phyloP scores from a whole-genome alignment of 1,284 basidiomycete genomes.

The Microbotryum intermedium region DNA sequence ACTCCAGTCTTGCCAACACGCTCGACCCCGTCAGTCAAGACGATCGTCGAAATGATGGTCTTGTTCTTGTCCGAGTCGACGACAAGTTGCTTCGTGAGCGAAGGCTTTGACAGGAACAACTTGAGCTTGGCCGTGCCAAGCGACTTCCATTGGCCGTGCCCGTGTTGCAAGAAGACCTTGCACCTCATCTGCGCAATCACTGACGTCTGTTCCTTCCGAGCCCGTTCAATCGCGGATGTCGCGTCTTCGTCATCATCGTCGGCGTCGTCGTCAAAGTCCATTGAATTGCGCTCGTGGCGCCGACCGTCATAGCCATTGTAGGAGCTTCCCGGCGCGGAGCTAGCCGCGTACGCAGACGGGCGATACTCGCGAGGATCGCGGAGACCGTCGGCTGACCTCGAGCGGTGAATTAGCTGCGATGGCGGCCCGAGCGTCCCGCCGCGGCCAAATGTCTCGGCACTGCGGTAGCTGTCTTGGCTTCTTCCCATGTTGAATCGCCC shows the following conservation, averaged over 20 bases:
- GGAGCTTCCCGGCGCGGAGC: conserved; percentile 1
- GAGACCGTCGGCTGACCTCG: conserved; percentile 28
- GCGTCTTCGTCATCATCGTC: too few species aligned
- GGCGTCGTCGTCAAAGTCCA: too few species aligned
- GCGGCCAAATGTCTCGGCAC: too few species aligned
- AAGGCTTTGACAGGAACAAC: conserved; percentile 67
- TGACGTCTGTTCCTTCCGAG: conserved; percentile 2
- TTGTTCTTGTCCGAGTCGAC: conserved; percentile 81
- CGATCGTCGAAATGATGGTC: conserved; percentile 85
- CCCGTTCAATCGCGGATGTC: neutral
- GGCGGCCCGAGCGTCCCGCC: too few species aligned
- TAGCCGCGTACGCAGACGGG: neutral
- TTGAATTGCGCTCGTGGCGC: too few species aligned
- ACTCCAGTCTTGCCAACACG: conserved; percentile 95
- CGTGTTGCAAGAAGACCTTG: conserved; percentile 93
- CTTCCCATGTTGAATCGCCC: too few species aligned
- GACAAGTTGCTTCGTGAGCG: conserved; percentile 89
- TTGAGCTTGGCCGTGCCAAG: conserved; percentile 80
- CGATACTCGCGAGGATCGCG: neutral
- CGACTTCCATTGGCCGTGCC: conserved; percentile 94
- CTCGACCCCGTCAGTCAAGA: conserved; percentile 91
- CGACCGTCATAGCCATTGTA: too few species aligned
- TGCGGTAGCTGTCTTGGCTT: too few species aligned
- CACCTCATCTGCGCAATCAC: conserved; percentile 82
- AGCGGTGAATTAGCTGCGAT: conserved; percentile 21